These are phyloP conservation scores for Anisodus tanguticus DNA, from an alignment of 257 asterid species.

Conservation along the genomic window DNA sequence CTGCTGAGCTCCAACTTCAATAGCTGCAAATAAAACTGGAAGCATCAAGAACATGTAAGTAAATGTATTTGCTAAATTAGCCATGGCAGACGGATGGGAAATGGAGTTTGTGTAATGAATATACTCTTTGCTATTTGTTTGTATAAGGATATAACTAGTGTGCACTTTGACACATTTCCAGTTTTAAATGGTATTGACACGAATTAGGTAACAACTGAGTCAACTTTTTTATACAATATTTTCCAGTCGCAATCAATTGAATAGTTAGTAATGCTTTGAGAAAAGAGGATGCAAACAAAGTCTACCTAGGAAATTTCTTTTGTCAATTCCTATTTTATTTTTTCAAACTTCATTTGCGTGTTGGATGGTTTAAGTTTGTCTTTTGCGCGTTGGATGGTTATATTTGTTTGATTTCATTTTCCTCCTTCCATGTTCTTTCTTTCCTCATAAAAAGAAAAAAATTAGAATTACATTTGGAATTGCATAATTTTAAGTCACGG, in stretches of 20 bases:
- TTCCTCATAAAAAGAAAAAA: background rate
- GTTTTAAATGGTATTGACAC: background rate
- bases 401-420: background rate
- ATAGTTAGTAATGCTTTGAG: background rate
- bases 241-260: background rate
- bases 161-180: background rate
- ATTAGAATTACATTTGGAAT: background rate
- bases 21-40: background rate
- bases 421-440: background rate
- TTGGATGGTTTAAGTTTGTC: background rate
- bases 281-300: background rate
- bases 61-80: background rate
- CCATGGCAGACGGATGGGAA: constrained; percentile 23
- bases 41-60: constrained; percentile 22
- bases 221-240: background rate
- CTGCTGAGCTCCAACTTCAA: constrained; percentile 21
- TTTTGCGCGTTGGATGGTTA: background rate
- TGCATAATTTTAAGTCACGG: background rate
- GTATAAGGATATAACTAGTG: background rate
- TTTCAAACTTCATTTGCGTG: background rate
- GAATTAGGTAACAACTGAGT: background rate
- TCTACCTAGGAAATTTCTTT: background rate
- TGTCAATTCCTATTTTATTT: background rate
- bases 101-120: background rate
- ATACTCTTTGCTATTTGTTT: background rate